Evolutionary conservation across 129 eudicot genomes (phyloP), one percentile per base, ranked within the genome.

Genomic region (Lactuca saligna): DNA sequence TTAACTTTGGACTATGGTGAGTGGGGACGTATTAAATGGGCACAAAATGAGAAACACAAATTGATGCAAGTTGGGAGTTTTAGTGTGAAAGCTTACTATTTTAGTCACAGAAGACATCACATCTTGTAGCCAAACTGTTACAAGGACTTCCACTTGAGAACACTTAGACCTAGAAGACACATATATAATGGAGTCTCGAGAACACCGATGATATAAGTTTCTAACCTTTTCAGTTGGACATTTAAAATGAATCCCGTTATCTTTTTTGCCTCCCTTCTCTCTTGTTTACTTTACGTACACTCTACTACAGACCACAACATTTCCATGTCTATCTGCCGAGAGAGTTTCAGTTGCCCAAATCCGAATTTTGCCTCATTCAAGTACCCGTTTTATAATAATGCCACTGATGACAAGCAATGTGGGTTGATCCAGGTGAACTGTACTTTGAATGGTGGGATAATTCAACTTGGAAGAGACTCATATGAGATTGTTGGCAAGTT

Each of bases 361-460:
- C 29, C 29, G 2, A 25, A 25, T 25, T 31, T 3, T 32, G 3
- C 2, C 3, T 42, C 65, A 0, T 69, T 69, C 55, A 39, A 56
- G 41, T 69, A 69, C 42, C 74, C 69, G 3, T 49, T 46, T 59
- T 71, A 54, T 16, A 69, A 69, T 41, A 25, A 25, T 25, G 29
- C 6, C 8, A 39, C 0, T 7, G 34, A 69, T 1, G 2, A 25
- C 31, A 17, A 38, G 0, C n/a, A 5, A 11, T 69, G 74, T 56
- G 74, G 74, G 74, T 20, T 69, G 74, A 56, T 69, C 41, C 38
- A 39, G 15, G 35, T 69, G 65, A 39, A 39, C 6, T 67, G 72
- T 32, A 57, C 44, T 8, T 59, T 35, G 1, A 13, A 5, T 8
- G 35, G 32, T 44, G 44, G 6, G 10, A 46, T 42, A 17, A 25